These are phyloP conservation scores for Citrus mangshanensis DNA, from an alignment of 345 rosid genomes.

Conservation along the genomic window DNA sequence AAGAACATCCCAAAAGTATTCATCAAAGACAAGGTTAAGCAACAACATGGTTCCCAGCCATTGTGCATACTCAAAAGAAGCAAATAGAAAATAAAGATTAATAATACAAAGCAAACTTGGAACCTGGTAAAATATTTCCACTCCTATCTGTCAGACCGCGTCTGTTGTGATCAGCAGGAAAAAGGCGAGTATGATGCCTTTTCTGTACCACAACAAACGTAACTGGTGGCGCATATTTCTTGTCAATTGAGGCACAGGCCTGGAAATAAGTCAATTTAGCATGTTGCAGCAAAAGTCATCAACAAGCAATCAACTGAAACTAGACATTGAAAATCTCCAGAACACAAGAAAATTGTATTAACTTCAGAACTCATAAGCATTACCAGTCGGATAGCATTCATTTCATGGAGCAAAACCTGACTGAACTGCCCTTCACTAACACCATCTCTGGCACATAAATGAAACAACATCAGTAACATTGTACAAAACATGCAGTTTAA, in stretches of 20 bases:
- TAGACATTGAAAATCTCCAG: neutral
- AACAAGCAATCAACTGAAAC: neutral
- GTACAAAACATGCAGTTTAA: neutral
- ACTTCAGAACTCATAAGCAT: neutral
- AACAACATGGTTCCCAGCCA: neutral
- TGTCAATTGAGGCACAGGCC: constrained; percentile 66
- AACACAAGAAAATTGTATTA: neutral
- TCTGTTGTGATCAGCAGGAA: constrained; percentile 41
- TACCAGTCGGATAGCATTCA: constrained; percentile 61
- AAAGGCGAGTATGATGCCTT: constrained; percentile 78
- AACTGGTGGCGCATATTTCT: constrained; percentile 45
- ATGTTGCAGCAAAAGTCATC: too few relatives aligned
- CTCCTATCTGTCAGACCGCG: constrained; percentile 40
- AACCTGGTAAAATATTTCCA: constrained; percentile 80
- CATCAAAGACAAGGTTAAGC: too few relatives aligned
- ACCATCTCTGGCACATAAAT: constrained; percentile 54
- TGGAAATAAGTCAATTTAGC: constrained; percentile 8
- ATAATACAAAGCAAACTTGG: neutral
- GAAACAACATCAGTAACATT: neutral
- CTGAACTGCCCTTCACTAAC: constrained; percentile 79
- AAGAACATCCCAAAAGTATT: neutral
- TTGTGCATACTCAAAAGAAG: neutral
- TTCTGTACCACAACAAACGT: constrained; percentile 83
- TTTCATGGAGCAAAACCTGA: constrained; percentile 61
- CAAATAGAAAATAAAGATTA: neutral